These are phyloP conservation scores for Danielia reshetovae DNA, from an alignment of 805 yeast species.

Conservation along the genomic window DNA sequence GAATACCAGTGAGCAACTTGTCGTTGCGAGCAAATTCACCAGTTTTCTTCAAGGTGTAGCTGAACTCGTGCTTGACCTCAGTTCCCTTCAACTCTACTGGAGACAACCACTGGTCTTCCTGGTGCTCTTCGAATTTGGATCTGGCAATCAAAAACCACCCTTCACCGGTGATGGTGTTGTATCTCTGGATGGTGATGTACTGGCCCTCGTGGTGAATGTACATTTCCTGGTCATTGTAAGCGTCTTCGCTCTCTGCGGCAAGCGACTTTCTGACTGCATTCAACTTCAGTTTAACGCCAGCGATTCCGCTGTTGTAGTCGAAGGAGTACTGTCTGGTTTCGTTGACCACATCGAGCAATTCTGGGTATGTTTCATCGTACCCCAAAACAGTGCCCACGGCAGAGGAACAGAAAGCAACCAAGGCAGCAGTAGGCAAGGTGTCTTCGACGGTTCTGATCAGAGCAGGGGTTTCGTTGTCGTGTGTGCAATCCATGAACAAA, in stretches of 20 bases:
- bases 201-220: conserved; percentile 93
- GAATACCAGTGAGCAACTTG: conserved; percentile 54
- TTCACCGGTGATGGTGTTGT: conserved; percentile 75
- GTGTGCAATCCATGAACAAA: conserved; percentile 95
- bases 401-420: conserved; percentile 87
- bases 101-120: conserved; percentile 48
- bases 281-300: conserved; percentile 60
- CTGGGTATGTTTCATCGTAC: conserved; percentile 88
- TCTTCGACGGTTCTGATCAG: conserved; percentile 93
- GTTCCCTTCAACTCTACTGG: conserved; percentile 63
- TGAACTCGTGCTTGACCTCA: conserved; percentile 51
- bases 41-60: conserved; percentile 49
- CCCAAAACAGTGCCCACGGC: conserved; percentile 95
- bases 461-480: conserved; percentile 86
- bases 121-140: conserved; percentile 57
- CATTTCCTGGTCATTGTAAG: conserved; percentile 66
- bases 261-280: conserved; percentile 55
- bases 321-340: conserved; percentile 64
- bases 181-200: conserved; percentile 84
- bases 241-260: conserved; percentile 55
- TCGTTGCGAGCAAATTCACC: conserved; percentile 47
- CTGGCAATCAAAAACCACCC: conserved; percentile 90
- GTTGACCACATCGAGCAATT: conserved; percentile 70
- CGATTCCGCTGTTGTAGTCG: conserved; percentile 58
- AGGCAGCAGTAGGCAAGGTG: conserved; percentile 90